Evolutionary conservation across 73 alveolate species (phyloP).

Genomic region (Paramecium caudatum): DNA sequence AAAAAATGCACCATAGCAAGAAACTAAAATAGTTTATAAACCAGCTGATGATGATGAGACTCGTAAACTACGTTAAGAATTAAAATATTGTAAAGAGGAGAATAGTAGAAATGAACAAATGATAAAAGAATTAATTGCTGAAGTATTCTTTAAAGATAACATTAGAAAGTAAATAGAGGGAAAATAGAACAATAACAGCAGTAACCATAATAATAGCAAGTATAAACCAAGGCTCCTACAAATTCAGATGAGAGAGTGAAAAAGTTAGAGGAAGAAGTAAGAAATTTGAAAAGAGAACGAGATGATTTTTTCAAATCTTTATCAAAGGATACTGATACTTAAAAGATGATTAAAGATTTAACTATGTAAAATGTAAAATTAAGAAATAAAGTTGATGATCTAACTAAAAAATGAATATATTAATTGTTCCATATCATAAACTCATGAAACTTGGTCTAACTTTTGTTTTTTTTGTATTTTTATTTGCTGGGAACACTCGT

Average conservation of each 20-base stretch:
- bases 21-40: slow-evolving; percentile 67
- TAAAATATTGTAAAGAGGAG: slow-evolving; percentile 68
- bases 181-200: slow-evolving; percentile 3
- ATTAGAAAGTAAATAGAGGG: slow-evolving; percentile 8
- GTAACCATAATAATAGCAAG: slow-evolving; percentile 11
- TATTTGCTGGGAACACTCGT: background rate
- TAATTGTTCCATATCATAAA: background rate
- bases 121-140: slow-evolving; percentile 75
- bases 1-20: slow-evolving; percentile 48
- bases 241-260: slow-evolving; percentile 57
- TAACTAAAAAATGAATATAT: slow-evolving; percentile 68
- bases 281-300: slow-evolving; percentile 51
- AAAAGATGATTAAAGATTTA: slow-evolving; percentile 69
- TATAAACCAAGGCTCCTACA: background rate
- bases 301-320: slow-evolving; percentile 68
- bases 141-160: background rate
- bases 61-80: slow-evolving; percentile 51
- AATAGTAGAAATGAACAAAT: slow-evolving; percentile 56
- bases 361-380: slow-evolving; percentile 66
- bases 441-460: background rate
- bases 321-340: slow-evolving; percentile 66
- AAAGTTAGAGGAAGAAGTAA: slow-evolving; percentile 61
- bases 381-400: slow-evolving; percentile 71
- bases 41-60: slow-evolving; percentile 75
- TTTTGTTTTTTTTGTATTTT: background rate